Base-by-base conservation (phyloP, 1,284 basidiomycete species). In the Pulveroboletus sp. region DNA sequence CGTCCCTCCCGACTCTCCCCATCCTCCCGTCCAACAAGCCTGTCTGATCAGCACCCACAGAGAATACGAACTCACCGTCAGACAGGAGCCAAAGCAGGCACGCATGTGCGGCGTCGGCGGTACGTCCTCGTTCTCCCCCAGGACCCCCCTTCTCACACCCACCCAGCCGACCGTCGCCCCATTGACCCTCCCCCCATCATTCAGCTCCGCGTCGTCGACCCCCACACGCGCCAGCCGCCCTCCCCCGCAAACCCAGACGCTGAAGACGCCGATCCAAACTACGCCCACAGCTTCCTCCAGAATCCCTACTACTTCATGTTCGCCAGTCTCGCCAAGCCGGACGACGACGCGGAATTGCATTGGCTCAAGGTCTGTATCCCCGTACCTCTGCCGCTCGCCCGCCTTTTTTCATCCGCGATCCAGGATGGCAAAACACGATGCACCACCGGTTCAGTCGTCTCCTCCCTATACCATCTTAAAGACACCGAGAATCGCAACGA, bases 301-400 rank as follows among this genome's bases (percentile, higher is more conserved):
- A 95, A 92, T 63, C 94, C 94, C 0, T 95, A 95, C 72, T 95
- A 95, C 71, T 96, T 97, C 74, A 94, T 95, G 85, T 96, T 94
- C 65, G 94, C 94, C 7, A 87, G 86, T 62, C 81, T 96, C 24
- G 91, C 92, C 0, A 89, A 92, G 63, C 91, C 91, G 1, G 92
- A 94, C 63, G 86, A 91, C 60, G 93, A 96, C 64, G 83, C 91
- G n/a, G 96, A 98, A 74, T 75, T 98, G 36, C 95, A 96, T 70
- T 89, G 94, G 80, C 81, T 96, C 51, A 92, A 93, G 78, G 86
- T 86, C 49, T 28, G 75, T 68, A 38, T 43, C 10, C 46, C 28
- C 17, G 22, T 50, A 20, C 50, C 14, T 49, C 12, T 20, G n/a
- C 43, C 52, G 22, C 26, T 15, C 15, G 10, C 20, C 29, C 12